Base-by-base conservation (phyloP, 2,329 filamentous ascomycete genomes). In the Aquanectria penicillioides region DNA sequence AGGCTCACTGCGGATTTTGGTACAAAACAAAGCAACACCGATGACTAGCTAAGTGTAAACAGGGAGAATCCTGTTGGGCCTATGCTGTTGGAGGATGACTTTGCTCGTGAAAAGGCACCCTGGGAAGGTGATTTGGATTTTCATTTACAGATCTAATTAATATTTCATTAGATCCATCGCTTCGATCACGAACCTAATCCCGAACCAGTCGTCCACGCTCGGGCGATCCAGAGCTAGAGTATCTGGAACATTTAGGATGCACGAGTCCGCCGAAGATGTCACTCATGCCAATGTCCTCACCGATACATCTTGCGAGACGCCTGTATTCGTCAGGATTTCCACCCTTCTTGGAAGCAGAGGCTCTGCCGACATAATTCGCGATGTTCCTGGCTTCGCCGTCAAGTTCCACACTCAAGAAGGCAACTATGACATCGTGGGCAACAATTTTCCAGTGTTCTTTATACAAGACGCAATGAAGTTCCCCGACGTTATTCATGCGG, bases 301-400 rank as follows among this genome's bases (percentile, higher is more conserved):
- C 0, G 76, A 79, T 3, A 77, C 78, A 0, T 83, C 82, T 10
- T 87, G 90, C 65, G 74, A 89, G 66, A 78, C 73, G 0, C 73
- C 73, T 0, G 48, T 75, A 0, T 75, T 75, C 9, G 12, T 75
- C 13, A 87, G 91, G 0, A 94, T 95, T 74, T 94, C 91, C 0
- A 94, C 92, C 0, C 91, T 92, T 0, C 81, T 91, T 2, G 90
- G 90, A 6, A 91, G 87, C 70, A 83, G 88, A 28, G 92, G 91
- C 11, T 91, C 88, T 48, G 89, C 91, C 6, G 92, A 95, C 71
- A 94, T 90, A 0, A 91, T 93, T 1, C 86, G 92, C n/a, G 91
- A 95, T 78, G 89, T 93, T 2, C 86, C 91, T 31, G 91, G 92
- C 1, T 95, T 94, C 63, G 90, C 91, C 0, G 76, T 92, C 62